Base-by-base conservation (phyloP, 1,284 basidiomycete species). In the Moesziomyces aphidis region DNA sequence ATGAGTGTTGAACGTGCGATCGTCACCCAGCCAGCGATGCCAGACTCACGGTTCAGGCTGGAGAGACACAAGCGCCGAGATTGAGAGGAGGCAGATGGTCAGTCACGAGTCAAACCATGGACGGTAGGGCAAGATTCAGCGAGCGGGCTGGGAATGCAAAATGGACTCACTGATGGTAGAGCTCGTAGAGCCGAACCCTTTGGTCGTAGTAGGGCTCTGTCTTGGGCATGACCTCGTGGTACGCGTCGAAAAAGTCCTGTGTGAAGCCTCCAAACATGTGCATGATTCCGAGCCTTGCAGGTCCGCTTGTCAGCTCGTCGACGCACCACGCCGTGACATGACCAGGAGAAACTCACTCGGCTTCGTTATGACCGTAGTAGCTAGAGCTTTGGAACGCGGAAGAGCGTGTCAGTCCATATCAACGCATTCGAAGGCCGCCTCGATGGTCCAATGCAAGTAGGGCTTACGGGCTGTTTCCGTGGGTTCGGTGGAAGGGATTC, bases 361-460 rank as follows among this genome's bases (percentile, higher is more conserved):
- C 70, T 60, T 73, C 70, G 42, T 73, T 73, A 50, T 73, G 70
- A 15, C 70, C 70, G 21, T 73, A 73, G 36, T 73, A 73, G 70
- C 70, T 73, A 13, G 70, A 73, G 10, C 63, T 72, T 50, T 31
- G 11, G 17, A n/a, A 39, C 6, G 22, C 11, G 15, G 22, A 19
- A 22, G 7, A 31, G 28, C 17, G 31, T 21, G 51, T 46, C 46
- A 49, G 50, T 19, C 46, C 5, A 24, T 24, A 5, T 24, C 23
- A 24, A 24, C n/a, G n/a, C n/a, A n/a, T n/a, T n/a, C n/a, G n/a
- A n/a, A n/a, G n/a, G n/a, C n/a, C n/a, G n/a, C n/a, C n/a, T n/a
- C n/a, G n/a, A n/a, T n/a, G n/a, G n/a, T n/a, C n/a, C n/a, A n/a
- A n/a, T n/a, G n/a, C n/a, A n/a, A n/a, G n/a, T n/a, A n/a, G n/a